Evolutionary conservation across 2,329 filamentous ascomycete species (phyloP), one percentile per base, ranked within the genome.

Genomic region (Kalmusia sp.): DNA sequence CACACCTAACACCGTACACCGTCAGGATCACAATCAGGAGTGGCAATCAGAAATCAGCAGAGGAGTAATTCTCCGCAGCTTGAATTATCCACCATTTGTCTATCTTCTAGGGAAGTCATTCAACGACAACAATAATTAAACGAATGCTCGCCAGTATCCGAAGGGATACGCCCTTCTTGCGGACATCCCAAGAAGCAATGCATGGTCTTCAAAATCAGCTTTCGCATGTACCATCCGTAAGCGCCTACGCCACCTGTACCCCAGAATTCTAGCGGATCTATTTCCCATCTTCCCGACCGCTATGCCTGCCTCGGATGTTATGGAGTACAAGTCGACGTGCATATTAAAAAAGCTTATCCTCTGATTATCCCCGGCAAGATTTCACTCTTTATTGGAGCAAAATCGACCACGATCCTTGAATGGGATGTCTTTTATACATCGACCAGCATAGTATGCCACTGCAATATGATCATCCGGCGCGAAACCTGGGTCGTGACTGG

Each of bases 401-500:
- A 55, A 51, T 49, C 40, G 35, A 31, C 35, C 30, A n/a, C 14
- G 15, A 41, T 47, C 25, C 40, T 51, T 30, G 44, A 38, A 57
- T 54, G 45, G 49, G 48, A 49, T n/a, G n/a, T 39, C 17, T 40
- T 33, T 41, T 33, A 17, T 30, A 30, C 55, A 39, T 30, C 15
- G 52, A 30, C 40, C 34, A 47, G 40, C 33, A 44, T 35, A 19
- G 6, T 31, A 54, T 34, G 43, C 45, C 54, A 55, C 43, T 17
- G 49, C 38, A 62, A 62, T 64, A 55, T 62, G 52, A 48, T 49
- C 52, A 51, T 41, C 46, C 24, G 58, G 53, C 45, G 41, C 34
- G 31, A 31, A 57, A 56, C 55, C 55, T 47, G 55, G 57, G 39
- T 39, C 8, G 49, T 50, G 27, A 53, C 21, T 51, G 40, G 54